phyloP scores from a whole-genome alignment of 169 alveolate species.

The Cystoisospora suis region DNA sequence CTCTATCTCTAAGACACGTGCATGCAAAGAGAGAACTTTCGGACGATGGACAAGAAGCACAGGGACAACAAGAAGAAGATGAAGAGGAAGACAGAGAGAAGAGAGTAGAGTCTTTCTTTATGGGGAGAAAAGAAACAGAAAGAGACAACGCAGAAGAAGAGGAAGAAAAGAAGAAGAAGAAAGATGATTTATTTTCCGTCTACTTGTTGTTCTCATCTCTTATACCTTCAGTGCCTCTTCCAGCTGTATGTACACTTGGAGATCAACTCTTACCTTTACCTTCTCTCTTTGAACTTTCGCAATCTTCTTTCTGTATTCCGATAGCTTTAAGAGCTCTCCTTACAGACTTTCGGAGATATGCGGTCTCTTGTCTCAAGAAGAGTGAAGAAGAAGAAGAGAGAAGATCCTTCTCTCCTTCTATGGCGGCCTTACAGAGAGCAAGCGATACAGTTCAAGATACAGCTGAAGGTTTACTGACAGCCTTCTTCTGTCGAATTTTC shows the following conservation, averaged over 20 bases:
- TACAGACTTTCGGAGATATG: not conserved
- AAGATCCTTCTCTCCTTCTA: not conserved
- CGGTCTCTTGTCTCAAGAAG: not conserved
- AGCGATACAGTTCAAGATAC: not conserved
- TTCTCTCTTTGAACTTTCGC: not conserved
- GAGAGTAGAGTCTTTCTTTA: not conserved
- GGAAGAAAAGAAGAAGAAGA: not conserved
- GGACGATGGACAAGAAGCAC: not conserved
- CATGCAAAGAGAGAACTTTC: not conserved
- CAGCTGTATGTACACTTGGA: constrained; percentile 32
- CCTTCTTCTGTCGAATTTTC: not conserved
- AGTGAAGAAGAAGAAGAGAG: not conserved
- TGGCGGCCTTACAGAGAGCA: not conserved
- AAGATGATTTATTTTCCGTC: not conserved
- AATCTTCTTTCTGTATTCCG: not conserved
- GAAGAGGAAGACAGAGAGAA: not conserved
- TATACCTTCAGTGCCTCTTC: not conserved
- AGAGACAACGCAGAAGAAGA: not conserved
- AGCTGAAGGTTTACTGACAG: not conserved
- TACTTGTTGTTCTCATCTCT: not conserved
- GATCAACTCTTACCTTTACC: not conserved
- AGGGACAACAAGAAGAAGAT: not conserved
- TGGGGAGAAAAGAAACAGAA: not conserved
- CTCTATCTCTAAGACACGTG: not conserved
- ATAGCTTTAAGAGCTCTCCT: not conserved